Conservation (phyloP, 2,329 filamentous ascomycete genomes). For the Fusarium piperis region DNA sequence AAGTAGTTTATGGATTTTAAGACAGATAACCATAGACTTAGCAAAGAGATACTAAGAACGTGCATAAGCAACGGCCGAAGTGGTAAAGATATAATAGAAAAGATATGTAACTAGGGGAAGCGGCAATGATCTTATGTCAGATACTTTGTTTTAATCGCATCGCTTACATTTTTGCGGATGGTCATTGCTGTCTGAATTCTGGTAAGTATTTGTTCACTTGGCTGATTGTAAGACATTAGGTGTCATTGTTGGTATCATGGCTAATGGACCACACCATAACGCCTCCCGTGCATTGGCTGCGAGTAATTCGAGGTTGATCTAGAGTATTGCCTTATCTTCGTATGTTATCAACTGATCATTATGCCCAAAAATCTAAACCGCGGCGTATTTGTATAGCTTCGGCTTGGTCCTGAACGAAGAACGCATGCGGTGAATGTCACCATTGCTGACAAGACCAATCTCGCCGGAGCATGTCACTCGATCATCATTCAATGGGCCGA, state of each 20-base stretch:
- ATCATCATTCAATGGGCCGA: no score
- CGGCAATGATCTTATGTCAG: no score
- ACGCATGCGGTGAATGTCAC: not conserved
- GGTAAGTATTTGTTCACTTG: no score
- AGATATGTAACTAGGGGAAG: no score
- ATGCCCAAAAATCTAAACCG: not conserved
- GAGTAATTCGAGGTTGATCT: constrained; percentile 11
- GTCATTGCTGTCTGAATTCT: no score
- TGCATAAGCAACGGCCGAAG: no score
- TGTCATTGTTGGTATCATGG: constrained; percentile 7
- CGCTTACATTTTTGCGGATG: no score
- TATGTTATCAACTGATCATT: not conserved
- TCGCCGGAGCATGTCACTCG: not conserved
- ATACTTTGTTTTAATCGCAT: no score
- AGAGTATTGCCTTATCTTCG: constrained; percentile 5
- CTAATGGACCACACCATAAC: constrained; percentile 21
- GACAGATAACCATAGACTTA: no score
- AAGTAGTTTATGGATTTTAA: no score
- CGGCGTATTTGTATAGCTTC: not conserved
- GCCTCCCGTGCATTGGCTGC: constrained; percentile 14
- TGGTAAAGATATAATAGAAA: no score
- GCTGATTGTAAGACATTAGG: constrained; percentile 3
- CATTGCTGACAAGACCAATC: not conserved
- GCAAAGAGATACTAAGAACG: no score
- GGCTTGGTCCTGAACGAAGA: not conserved